Conservation (phyloP, 371 early-diverging fungal species). For the Basidiobolus meristosporus region DNA sequence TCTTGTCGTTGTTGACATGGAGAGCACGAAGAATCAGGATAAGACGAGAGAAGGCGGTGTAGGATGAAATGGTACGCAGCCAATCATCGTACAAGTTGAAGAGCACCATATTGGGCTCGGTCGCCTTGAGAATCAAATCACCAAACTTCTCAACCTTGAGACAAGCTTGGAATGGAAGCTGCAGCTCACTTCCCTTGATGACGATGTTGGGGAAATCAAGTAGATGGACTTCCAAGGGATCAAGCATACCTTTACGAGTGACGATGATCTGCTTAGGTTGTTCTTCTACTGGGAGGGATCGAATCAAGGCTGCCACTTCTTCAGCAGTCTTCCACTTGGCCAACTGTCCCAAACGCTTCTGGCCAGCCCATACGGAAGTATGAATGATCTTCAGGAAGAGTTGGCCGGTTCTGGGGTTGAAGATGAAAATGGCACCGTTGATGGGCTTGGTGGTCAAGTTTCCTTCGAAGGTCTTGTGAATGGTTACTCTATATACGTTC, state of each 20-base stretch:
- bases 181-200: constrained; percentile 91
- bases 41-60: constrained; percentile 96
- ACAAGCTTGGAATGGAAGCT: constrained; percentile 93
- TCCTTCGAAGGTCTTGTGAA: constrained; percentile 98
- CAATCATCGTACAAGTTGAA: constrained; percentile 91
- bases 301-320: constrained; percentile 96
- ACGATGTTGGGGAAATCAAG: constrained; percentile 96
- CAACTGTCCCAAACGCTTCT: constrained; percentile 94
- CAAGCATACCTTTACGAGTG: constrained; percentile 97
- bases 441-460: constrained; percentile 96
- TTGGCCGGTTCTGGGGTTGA: constrained; percentile 97
- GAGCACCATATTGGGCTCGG: constrained; percentile 89
- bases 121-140: constrained; percentile 90
- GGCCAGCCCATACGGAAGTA: constrained; percentile 97
- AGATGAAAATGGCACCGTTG: constrained; percentile 96
- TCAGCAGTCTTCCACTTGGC: constrained; percentile 99
- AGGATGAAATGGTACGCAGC: constrained; percentile 81
- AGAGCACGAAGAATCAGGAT: constrained; percentile 90
- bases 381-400: constrained; percentile 98
- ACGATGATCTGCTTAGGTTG: constrained; percentile 98
- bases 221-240: constrained; percentile 90
- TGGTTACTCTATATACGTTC: constrained; percentile 97
- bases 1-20: constrained; percentile 90
- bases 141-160: constrained; percentile 97
- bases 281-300: constrained; percentile 94